Evolutionary conservation across 257 asterid species (phyloP).

Genomic region (Solanum dulcamara): DNA sequence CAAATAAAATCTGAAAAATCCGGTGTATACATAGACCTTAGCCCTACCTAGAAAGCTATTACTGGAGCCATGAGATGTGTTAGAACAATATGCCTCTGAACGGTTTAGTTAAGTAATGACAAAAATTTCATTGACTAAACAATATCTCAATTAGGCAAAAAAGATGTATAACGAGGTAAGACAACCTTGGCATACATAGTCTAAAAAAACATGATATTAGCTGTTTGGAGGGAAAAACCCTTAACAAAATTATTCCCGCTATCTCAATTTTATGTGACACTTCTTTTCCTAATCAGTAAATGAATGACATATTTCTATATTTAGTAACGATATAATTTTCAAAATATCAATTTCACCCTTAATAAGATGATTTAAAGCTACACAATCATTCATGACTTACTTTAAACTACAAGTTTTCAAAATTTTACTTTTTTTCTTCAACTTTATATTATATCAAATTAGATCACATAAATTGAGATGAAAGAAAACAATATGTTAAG

Average conservation of each 20-base stretch:
- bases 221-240: not conserved
- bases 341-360: too few relatives aligned
- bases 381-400: too few relatives aligned
- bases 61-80: not conserved
- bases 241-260: not conserved
- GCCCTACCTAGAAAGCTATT: not conserved
- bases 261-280: too few relatives aligned
- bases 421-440: too few relatives aligned
- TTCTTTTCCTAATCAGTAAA: too few relatives aligned
- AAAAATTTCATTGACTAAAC: not conserved
- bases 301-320: too few relatives aligned
- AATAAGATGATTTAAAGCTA: too few relatives aligned
- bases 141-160: not conserved
- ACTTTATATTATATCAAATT: too few relatives aligned
- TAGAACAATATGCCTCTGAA: not conserved
- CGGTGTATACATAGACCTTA: not conserved
- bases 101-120: not conserved
- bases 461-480: too few relatives aligned
- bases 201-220: not conserved
- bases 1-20: not conserved
- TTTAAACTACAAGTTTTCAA: too few relatives aligned
- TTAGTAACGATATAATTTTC: too few relatives aligned
- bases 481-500: too few relatives aligned
- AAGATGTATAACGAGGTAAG: not conserved
- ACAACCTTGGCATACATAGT: not conserved